Conservation (phyloP, 768 basidiomycete species). For the Kwoniella botswanensis region DNA sequence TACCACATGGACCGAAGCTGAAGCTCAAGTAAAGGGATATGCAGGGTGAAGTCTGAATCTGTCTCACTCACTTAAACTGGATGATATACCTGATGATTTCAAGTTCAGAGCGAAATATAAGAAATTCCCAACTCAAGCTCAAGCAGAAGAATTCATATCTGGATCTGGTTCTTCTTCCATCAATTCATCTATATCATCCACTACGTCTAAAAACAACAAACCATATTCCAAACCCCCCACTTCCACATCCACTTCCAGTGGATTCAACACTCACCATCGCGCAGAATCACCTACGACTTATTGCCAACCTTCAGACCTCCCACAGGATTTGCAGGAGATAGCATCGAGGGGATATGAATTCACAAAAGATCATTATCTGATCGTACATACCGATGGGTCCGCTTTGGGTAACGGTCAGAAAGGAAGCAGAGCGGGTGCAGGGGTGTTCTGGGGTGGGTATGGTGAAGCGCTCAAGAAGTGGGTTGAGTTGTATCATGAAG, state of each 20-base stretch:
- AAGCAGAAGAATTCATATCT: constrained; percentile 67
- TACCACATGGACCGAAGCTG: constrained; percentile 73
- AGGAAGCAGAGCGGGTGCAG: constrained; percentile 75
- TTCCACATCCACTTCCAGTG: constrained; percentile 19
- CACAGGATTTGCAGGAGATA: constrained; percentile 19
- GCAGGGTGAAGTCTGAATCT: constrained; percentile 49
- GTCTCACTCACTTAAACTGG: background rate
- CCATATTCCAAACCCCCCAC: constrained; percentile 18
- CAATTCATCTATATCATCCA: constrained; percentile 5
- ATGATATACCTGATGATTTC: background rate
- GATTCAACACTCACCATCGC: constrained; percentile 24
- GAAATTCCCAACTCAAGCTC: constrained; percentile 66
- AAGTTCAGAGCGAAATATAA: constrained; percentile 65
- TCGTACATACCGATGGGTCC: constrained; percentile 87
- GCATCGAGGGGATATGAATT: constrained; percentile 42
- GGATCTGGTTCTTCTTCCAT: constrained; percentile 6
- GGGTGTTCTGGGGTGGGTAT: constrained; percentile 82
- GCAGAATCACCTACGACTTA: constrained; percentile 8
- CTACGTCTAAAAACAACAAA: constrained; percentile 1
- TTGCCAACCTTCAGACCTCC: constrained; percentile 6
- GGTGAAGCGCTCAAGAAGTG: constrained; percentile 43
- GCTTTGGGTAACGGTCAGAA: constrained; percentile 78
- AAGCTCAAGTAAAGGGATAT: constrained; percentile 71
- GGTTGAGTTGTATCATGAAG: constrained; percentile 10
- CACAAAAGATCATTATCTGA: constrained; percentile 34